phyloP scores from a whole-genome alignment of 2,329 filamentous ascomycete species.

The Ceratocystis papillata region DNA sequence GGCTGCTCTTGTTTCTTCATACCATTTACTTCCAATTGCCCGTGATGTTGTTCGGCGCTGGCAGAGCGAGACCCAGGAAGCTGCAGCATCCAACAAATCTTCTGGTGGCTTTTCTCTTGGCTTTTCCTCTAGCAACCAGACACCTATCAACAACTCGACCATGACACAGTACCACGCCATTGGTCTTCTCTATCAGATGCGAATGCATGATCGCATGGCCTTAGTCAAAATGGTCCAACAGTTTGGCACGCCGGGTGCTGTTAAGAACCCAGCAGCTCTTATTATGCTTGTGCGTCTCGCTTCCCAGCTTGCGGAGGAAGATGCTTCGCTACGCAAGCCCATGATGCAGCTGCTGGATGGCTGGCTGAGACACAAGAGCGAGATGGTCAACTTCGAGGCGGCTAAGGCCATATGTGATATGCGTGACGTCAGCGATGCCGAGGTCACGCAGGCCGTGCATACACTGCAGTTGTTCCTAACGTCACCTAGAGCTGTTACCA shows the following conservation, averaged over 20 bases:
- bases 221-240: constrained; percentile 99
- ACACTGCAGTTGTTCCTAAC: constrained; percentile 94
- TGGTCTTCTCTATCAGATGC: constrained; percentile 94
- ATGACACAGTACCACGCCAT: constrained; percentile 99
- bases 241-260: constrained; percentile 78
- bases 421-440: constrained; percentile 81
- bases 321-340: constrained; percentile 74
- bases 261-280: constrained; percentile 89
- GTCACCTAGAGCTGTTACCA: constrained; percentile 87
- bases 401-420: constrained; percentile 96
- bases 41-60: constrained; percentile 91
- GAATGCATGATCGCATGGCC: constrained; percentile 93
- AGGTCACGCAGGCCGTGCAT: constrained; percentile 85
- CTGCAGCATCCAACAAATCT: constrained; percentile 79
- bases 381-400: constrained; percentile 99
- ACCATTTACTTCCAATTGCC: constrained; percentile 92
- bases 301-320: constrained; percentile 88
- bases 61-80: constrained; percentile 98
- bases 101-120: constrained; percentile 82
- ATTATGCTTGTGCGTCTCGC: constrained; percentile 88
- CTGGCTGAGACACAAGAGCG: constrained; percentile 96
- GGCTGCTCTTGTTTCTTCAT: constrained; percentile 89
- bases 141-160: constrained; percentile 81
- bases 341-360: constrained; percentile 97
- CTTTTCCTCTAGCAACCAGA: constrained; percentile 67